phyloP scores from a whole-genome alignment of 2,329 filamentous ascomycete species.

The Myriosclerotinia scirpicola region DNA sequence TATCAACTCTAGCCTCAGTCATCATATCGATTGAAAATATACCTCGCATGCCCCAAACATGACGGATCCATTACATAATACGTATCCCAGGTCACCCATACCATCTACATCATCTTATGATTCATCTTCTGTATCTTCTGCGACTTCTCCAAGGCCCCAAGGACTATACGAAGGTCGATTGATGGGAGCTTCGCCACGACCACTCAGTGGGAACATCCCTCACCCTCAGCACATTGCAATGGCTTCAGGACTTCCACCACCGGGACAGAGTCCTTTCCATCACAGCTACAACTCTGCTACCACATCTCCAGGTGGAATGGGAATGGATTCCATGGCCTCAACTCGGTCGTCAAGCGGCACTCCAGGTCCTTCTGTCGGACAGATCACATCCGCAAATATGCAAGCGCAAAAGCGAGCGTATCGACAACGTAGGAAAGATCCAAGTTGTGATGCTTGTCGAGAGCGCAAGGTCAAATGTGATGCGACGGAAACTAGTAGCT shows the following conservation, averaged over 20 bases:
- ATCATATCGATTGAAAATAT: constrained; percentile 28
- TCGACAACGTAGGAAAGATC: constrained; percentile 90
- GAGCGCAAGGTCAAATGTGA: constrained; percentile 88
- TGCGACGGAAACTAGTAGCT: constrained; percentile 93
- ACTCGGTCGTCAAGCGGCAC: constrained; percentile 58
- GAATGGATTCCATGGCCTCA: constrained; percentile 61
- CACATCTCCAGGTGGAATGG: constrained; percentile 43
- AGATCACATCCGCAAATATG: constrained; percentile 48
- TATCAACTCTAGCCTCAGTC: not conserved
- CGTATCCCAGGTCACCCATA: constrained; percentile 62
- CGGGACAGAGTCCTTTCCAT: constrained; percentile 36
- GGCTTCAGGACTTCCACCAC: constrained; percentile 48
- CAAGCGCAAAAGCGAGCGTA: constrained; percentile 91
- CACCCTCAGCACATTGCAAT: constrained; percentile 53
- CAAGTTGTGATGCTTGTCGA: constrained; percentile 92
- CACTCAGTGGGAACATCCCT: constrained; percentile 50
- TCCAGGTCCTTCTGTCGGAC: constrained; percentile 47
- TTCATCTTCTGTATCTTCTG: constrained; percentile 62
- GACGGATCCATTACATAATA: constrained; percentile 57
- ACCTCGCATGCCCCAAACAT: constrained; percentile 43
- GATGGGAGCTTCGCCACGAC: constrained; percentile 53
- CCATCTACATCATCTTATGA: constrained; percentile 62
- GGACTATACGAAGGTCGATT: constrained; percentile 54
- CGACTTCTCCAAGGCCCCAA: constrained; percentile 57
- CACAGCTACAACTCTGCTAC: constrained; percentile 37